Evolutionary conservation across 2,329 filamentous ascomycete genomes (phyloP).

Genomic region (Colletotrichum ledebouriae): DNA sequence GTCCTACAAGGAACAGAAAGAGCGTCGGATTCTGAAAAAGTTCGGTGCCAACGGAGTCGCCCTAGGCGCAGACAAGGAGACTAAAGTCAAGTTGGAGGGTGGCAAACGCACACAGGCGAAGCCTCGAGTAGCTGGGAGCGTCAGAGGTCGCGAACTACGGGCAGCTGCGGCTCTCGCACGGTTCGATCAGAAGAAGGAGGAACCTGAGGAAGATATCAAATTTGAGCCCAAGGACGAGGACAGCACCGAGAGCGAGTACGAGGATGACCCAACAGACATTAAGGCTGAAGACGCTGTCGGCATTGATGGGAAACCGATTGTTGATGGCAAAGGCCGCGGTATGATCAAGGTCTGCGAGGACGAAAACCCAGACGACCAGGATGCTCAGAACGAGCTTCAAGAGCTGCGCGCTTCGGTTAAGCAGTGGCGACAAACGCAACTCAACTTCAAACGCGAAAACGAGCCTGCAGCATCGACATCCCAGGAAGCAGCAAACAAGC

Average conservation of each 20-base stretch:
- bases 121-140: constrained; percentile 81
- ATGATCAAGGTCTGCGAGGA: constrained; percentile 83
- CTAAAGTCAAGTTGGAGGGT: constrained; percentile 76
- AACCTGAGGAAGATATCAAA: constrained; percentile 55
- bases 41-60: constrained; percentile 79
- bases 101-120: constrained; percentile 74
- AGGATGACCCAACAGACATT: constrained; percentile 58
- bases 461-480: not conserved
- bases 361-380: constrained; percentile 68
- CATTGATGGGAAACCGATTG: constrained; percentile 72
- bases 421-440: constrained; percentile 42
- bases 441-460: constrained; percentile 32
- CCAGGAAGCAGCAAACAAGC: constrained; percentile 1
- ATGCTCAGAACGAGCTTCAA: constrained; percentile 72
- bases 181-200: constrained; percentile 73
- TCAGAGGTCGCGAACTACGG: constrained; percentile 79
- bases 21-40: constrained; percentile 79
- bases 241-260: constrained; percentile 59
- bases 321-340: constrained; percentile 75
- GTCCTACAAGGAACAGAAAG: constrained; percentile 79
- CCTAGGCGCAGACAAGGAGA: constrained; percentile 77
- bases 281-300: constrained; percentile 70
- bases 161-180: constrained; percentile 83
- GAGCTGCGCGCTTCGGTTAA: constrained; percentile 69
- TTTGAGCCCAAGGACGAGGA: constrained; percentile 52